Evolutionary conservation across 2,329 filamentous ascomycete genomes (phyloP), one percentile per base, ranked within the genome.

Genomic region (Akanthomyces muscarius): DNA sequence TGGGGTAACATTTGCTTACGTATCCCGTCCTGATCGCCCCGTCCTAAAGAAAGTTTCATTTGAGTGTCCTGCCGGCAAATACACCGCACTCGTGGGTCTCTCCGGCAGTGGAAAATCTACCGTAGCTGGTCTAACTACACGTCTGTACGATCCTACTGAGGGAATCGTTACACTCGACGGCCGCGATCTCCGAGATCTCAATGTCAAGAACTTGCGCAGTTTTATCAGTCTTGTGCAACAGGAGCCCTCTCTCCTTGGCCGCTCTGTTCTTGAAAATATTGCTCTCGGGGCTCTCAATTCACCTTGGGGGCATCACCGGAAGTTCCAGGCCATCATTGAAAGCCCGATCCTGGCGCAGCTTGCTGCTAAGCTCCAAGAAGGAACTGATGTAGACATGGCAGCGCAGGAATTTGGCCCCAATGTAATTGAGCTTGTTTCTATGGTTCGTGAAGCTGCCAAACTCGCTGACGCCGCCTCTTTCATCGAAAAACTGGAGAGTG

Each of bases 381-480:
- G 85, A 7, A 70, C 79, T 41, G 76, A 83, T 53, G 71, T 87
- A 8, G 68, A 74, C 14, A 68, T 71, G 6, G 78, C 78, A 16
- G 80, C 82, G 3, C 73, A 76, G 70, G 69, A 71, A 4, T 75
- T 80, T 11, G 77, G 81, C 0, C 64, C 77, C 2, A 73, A 78
- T 11, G 73, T 82, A 33, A 71, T 76, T 6, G 80, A 86, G 61
- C 81, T 88, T n/a, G 74, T 86, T 36, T 71, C 69, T 30, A 72
- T 83, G 30, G 79, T 84, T 2, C 74, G 78, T 68, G 70, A 80
- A 18, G 83, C 86, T 23, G 81, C 85, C 2, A 75, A 73, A 14
- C 76, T 87, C 33, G 86, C 87, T 0, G 86, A 89, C 71, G 87
- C 84, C 0, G 76, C 78, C 57, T 69, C 69, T 14, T 89, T 87